A percentile compares a stretch with the other conserved stretches of the same genome.
phyloP scores from a whole-genome alignment of 179 eudicot species.

The Camellia oleifera region DNA sequence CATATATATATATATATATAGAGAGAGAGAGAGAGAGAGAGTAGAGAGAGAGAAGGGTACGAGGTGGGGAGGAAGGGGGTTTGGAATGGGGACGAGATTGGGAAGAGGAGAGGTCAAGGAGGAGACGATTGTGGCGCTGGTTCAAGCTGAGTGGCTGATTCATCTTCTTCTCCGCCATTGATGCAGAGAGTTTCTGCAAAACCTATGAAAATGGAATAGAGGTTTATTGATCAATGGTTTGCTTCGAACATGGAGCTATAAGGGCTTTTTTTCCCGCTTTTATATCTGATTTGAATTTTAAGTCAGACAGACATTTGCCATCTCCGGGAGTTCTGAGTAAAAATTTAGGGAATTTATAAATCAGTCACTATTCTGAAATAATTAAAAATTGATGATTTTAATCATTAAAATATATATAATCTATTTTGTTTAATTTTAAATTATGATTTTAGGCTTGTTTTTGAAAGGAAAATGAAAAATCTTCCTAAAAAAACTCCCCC shows the following conservation, averaged over 20 bases:
- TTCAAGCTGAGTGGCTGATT: conserved; percentile 65
- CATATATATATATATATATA: neutral
- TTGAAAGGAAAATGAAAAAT: too few relatives aligned
- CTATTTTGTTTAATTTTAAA: too few relatives aligned
- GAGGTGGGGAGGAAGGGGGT: conserved; percentile 30
- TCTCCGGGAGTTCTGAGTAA: too few relatives aligned
- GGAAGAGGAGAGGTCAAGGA: conserved; percentile 52
- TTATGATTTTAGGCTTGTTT: too few relatives aligned
- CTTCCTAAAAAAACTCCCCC: too few relatives aligned
- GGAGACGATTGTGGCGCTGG: conserved; percentile 55
- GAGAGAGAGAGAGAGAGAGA: neutral
- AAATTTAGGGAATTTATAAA: too few relatives aligned
- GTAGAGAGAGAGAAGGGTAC: neutral
- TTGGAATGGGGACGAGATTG: conserved; percentile 32
- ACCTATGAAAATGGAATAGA: neutral
- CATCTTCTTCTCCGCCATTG: conserved; percentile 34
- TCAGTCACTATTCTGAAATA: too few relatives aligned
- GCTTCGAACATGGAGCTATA: too few relatives aligned
- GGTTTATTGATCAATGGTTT: neutral
- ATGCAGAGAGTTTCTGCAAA: conserved; percentile 14
- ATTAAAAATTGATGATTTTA: too few relatives aligned
- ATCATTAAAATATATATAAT: too few relatives aligned
- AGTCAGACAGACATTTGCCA: too few relatives aligned
- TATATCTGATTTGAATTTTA: neutral
- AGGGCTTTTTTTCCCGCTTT: conserved; percentile 7